phyloP scores from a whole-genome alignment of 805 yeast species.

The Lachancea mirantina region DNA sequence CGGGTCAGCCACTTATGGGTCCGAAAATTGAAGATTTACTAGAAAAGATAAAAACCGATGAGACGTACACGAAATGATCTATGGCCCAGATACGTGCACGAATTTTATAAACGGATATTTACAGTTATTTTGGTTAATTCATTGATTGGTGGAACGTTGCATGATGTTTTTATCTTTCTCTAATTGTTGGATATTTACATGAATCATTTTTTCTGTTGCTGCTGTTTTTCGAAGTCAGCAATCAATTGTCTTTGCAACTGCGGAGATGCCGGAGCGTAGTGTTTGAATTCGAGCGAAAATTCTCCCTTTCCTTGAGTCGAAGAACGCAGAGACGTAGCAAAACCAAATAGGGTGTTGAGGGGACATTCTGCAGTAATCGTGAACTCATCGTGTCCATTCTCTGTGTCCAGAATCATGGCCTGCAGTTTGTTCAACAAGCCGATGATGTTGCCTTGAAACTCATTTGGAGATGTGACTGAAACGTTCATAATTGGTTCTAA shows the following conservation, averaged over 20 bases:
- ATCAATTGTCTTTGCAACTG: constrained; percentile 87
- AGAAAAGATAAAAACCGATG: constrained; percentile 62
- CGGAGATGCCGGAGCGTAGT: constrained; percentile 84
- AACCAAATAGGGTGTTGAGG: constrained; percentile 93
- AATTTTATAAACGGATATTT: neutral
- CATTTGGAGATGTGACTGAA: constrained; percentile 88
- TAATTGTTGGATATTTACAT: neutral
- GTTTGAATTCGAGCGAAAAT: constrained; percentile 88
- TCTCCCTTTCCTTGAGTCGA: constrained; percentile 99
- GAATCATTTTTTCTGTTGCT: constrained; percentile 31
- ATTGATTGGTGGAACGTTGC: neutral
- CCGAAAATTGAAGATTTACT: constrained; percentile 74
- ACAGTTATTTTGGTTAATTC: no score
- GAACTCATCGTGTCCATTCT: constrained; percentile 89
- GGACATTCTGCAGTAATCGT: constrained; percentile 92
- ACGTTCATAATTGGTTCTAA: constrained; percentile 96
- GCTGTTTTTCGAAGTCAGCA: constrained; percentile 68
- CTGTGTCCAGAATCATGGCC: constrained; percentile 91
- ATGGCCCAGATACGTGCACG: neutral
- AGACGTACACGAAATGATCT: constrained; percentile 22
- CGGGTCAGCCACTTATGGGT: constrained; percentile 89
- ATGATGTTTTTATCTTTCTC: constrained; percentile 2
- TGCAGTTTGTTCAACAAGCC: constrained; percentile 86
- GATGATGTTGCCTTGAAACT: constrained; percentile 90
- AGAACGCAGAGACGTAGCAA: constrained; percentile 92